Evolutionary conservation across 2,329 filamentous ascomycete genomes (phyloP).

Genomic region (Ceratocystiopsis minuta): DNA sequence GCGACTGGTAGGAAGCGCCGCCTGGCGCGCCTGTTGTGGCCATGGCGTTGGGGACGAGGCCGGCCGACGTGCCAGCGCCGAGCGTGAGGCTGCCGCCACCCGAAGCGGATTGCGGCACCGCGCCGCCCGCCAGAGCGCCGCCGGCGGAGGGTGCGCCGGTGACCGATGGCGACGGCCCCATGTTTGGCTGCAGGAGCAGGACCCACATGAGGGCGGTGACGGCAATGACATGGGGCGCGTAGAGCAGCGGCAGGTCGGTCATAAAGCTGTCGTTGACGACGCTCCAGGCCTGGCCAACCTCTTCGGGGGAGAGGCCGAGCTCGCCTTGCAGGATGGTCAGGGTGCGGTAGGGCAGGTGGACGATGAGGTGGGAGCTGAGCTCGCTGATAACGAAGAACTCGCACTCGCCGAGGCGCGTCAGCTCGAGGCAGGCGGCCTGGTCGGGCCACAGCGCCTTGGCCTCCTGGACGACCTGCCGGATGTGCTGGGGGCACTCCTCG

Average conservation of each 20-base stretch:
- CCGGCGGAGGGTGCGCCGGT: too few relatives aligned
- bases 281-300: conserved; percentile 58
- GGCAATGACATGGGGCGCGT: conserved; percentile 76
- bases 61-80: too few relatives aligned
- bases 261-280: conserved; percentile 87
- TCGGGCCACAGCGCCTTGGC: conserved; percentile 70
- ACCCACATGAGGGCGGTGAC: conserved; percentile 71
- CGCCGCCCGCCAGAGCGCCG: too few relatives aligned
- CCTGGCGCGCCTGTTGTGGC: too few relatives aligned
- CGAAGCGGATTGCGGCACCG: too few relatives aligned
- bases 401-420: conserved; percentile 76
- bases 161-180: too few relatives aligned
- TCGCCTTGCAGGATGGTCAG: conserved; percentile 52
- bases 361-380: conserved; percentile 74
- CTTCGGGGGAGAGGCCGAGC: conserved; percentile 58
- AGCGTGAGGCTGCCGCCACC: too few relatives aligned
- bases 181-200: conserved; percentile 49
- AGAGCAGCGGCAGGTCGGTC: conserved; percentile 74
- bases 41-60: too few relatives aligned
- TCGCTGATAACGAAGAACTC: conserved; percentile 87
- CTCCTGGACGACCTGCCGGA: conserved; percentile 74
- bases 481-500: conserved; percentile 94
- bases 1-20: too few relatives aligned
- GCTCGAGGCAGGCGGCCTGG: conserved; percentile 57
- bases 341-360: conserved; percentile 80